Conservation (phyloP, 768 basidiomycete genomes). For the Trametes maxima region DNA sequence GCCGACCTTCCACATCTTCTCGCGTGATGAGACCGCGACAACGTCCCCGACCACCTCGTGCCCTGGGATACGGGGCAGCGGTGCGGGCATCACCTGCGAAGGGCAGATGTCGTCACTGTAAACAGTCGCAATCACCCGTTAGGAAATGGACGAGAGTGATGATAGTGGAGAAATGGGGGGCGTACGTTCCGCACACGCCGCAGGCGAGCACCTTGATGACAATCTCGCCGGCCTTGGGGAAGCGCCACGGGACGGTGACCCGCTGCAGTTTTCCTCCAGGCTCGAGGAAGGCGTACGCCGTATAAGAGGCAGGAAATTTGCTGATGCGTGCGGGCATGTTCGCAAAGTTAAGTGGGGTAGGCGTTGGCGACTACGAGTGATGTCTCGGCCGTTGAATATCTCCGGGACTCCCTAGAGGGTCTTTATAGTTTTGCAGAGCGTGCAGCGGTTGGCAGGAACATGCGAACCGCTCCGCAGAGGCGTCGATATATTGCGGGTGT, state of each 20-base stretch:
- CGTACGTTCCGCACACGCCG: slow-evolving; percentile 31
- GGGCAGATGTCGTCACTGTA: slow-evolving; percentile 26
- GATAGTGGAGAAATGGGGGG: background rate
- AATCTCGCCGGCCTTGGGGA: slow-evolving; percentile 27
- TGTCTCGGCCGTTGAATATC: too few relatives aligned
- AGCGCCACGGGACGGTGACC: slow-evolving; percentile 26
- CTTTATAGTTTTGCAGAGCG: too few relatives aligned
- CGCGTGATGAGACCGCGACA: slow-evolving; percentile 24
- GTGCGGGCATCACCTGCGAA: slow-evolving; percentile 16
- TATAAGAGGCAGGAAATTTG: slow-evolving; percentile 22
- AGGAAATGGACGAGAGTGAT: background rate
- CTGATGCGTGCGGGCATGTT: slow-evolving; percentile 14
- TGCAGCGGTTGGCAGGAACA: too few relatives aligned
- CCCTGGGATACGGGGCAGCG: slow-evolving; percentile 31
- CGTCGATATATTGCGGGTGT: too few relatives aligned
- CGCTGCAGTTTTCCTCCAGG: slow-evolving; percentile 27
- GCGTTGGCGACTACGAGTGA: background rate
- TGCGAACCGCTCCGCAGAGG: too few relatives aligned
- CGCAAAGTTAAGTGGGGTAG: background rate
- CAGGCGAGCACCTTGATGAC: slow-evolving; percentile 33
- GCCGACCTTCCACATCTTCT: slow-evolving; percentile 28
- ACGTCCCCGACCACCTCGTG: slow-evolving; percentile 34
- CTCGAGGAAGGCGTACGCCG: slow-evolving; percentile 28
- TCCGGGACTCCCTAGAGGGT: too few relatives aligned
- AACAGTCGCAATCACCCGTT: background rate